phyloP scores from a whole-genome alignment of 495 filamentous ascomycete genomes.

The Chaetomium tenue region DNA sequence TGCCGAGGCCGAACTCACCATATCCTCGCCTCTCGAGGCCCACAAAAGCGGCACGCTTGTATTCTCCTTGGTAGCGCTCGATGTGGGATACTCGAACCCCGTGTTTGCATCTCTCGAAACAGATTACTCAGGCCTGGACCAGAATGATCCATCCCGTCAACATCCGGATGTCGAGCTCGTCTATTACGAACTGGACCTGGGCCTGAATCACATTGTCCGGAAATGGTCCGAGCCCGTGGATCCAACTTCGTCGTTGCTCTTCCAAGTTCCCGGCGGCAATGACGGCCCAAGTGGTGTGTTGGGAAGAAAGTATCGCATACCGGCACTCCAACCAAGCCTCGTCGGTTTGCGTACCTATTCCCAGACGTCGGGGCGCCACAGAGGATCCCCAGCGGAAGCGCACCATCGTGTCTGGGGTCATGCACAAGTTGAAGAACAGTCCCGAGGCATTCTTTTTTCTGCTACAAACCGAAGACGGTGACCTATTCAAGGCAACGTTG shows the following conservation, averaged over 20 bases:
- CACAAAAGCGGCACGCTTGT: conserved; percentile 90
- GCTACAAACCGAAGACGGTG: conserved; percentile 90
- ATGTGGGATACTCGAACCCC: conserved; percentile 95
- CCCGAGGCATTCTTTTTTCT: conserved; percentile 89
- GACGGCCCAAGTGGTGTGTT: conserved; percentile 96
- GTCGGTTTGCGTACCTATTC: conserved; percentile 85
- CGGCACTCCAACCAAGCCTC: conserved; percentile 89
- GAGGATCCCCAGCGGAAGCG: conserved; percentile 92
- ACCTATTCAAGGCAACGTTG: conserved; percentile 92
- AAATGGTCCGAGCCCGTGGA: conserved; percentile 94
- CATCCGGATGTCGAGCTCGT: conserved; percentile 83
- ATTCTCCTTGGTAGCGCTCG: conserved; percentile 80
- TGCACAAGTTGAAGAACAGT: conserved; percentile 88
- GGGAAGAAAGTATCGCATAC: conserved; percentile 90
- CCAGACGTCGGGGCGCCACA: conserved; percentile 75
- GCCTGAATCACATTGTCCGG: conserved; percentile 90
- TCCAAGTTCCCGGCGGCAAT: conserved; percentile 90
- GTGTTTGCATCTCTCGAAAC: conserved; percentile 91
- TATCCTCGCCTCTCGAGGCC: conserved; percentile 95
- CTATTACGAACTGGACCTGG: conserved; percentile 91
- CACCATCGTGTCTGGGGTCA: conserved; percentile 79
- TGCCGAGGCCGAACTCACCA: conserved; percentile 77
- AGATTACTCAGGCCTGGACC: conserved; percentile 86
- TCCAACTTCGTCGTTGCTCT: conserved; percentile 81
- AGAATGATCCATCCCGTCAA: conserved; percentile 85